Base-by-base conservation (phyloP, 441 rosid species). In the Gossypium trilobum region DNA sequence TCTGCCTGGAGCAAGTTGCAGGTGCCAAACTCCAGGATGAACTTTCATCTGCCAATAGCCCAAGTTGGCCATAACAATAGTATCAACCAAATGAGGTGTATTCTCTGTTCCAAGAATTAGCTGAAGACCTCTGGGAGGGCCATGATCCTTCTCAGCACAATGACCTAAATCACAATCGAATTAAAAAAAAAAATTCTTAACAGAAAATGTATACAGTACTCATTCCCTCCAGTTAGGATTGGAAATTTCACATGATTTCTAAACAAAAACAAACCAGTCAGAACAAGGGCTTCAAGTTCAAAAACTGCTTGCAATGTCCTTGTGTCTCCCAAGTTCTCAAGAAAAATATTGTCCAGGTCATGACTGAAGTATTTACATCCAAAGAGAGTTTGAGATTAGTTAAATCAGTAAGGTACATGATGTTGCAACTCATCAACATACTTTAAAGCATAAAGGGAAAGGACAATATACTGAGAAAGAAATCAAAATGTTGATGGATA, bases 11-110 rank as follows among this genome's bases (percentile, higher is more conserved):
- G 97, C 99, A 82, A 96, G 97, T 85, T 93, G 99, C 70, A 93
- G 86, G 73, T 91, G 88, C 98, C 98, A 96, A 75, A 93, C 92
- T 72, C 99, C 99, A 66, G 98, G 98, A 75, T 93, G 91, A 74
- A 88, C 99, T 87, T 96, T 96, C 98, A 93, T 96, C 83, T 95
- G 99, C 99, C 99, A 96, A 80, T 93, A 96, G 50, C 99, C 99
- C 81, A 96, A 84, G 80, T 96, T 96, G 81, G 97, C 99, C 99
- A 96, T 96, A 78, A 96, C 99, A 82, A 91, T 83, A 67, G 97
- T 96, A 80, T 96, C 99, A 55, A 96, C 98, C 86, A 93, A 81
- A 81, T 96, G 99, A 31, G 97, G 97, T 57, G 69, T 80, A 85
- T 83, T 88, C 82, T 90, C 86, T 44, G 98, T 91, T 85, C 99